phyloP scores from a whole-genome alignment of 352 stramenopile species.

The Poterioochromonas sp. region DNA sequence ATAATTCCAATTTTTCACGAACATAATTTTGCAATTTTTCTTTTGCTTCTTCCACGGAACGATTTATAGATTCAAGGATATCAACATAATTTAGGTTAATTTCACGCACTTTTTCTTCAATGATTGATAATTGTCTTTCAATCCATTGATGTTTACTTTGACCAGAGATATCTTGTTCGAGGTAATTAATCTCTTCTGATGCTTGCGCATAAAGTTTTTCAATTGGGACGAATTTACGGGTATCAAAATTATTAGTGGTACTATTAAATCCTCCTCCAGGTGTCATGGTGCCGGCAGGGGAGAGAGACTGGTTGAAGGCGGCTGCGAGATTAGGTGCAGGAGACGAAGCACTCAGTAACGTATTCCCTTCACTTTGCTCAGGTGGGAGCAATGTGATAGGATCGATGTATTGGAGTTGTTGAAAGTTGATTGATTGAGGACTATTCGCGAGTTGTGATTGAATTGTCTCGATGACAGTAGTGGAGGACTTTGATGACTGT shows the following conservation, averaged over 20 bases:
- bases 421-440: too few relatives aligned
- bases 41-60: neutral
- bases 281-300: too few relatives aligned
- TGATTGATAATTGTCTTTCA: neutral
- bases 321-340: neutral
- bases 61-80: neutral
- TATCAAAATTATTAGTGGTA: neutral
- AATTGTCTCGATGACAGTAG: neutral
- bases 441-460: neutral
- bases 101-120: slow-evolving; percentile 16
- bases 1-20: slow-evolving; percentile 9
- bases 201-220: slow-evolving; percentile 1
- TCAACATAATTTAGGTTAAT: slow-evolving; percentile 35
- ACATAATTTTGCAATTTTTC: neutral
- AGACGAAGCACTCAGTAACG: neutral
- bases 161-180: neutral
- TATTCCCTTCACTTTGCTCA: too few relatives aligned
- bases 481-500: neutral
- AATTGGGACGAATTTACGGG: neutral
- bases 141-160: slow-evolving; percentile 16
- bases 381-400: too few relatives aligned
- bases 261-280: neutral
- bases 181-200: neutral
- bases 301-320: too few relatives aligned
- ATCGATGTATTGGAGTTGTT: neutral